Evolutionary conservation across 805 yeast species (phyloP).

Genomic region (Blastobotrys attinorum): DNA sequence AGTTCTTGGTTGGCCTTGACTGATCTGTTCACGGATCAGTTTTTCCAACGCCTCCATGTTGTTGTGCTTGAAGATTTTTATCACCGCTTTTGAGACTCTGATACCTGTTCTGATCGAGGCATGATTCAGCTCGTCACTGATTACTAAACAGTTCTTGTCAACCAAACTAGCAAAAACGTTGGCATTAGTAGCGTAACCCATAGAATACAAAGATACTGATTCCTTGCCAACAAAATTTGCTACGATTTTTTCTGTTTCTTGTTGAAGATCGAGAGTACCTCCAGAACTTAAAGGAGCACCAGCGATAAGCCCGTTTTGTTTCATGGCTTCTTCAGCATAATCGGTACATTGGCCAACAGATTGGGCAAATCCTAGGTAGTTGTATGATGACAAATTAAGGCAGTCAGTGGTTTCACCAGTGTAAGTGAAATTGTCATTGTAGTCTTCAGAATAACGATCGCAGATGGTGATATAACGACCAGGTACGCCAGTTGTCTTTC

Average conservation of each 20-base stretch:
- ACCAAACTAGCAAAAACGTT: slow-evolving; percentile 74
- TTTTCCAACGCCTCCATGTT: slow-evolving; percentile 76
- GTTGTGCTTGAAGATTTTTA: slow-evolving; percentile 86
- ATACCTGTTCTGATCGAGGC: slow-evolving; percentile 94
- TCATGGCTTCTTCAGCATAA: slow-evolving; percentile 52
- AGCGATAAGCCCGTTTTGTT: slow-evolving; percentile 66
- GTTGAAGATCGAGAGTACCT: slow-evolving; percentile 73
- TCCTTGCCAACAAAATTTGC: slow-evolving; percentile 90
- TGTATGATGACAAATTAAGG: slow-evolving; percentile 81
- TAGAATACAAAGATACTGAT: slow-evolving; percentile 75
- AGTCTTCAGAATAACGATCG: slow-evolving; percentile 65
- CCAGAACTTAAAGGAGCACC: slow-evolving; percentile 68
- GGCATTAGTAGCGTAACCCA: slow-evolving; percentile 97
- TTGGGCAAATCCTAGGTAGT: slow-evolving; percentile 95
- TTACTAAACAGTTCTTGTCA: slow-evolving; percentile 81
- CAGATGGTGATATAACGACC: slow-evolving; percentile 83
- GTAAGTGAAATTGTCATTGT: slow-evolving; percentile 57
- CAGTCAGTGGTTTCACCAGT: slow-evolving; percentile 73
- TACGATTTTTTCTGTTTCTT: slow-evolving; percentile 62
- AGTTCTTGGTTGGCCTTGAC: slow-evolving; percentile 89
- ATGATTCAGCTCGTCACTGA: slow-evolving; percentile 91
- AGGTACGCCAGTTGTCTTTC: slow-evolving; percentile 97
- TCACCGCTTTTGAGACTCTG: slow-evolving; percentile 85
- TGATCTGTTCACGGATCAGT: slow-evolving; percentile 71
- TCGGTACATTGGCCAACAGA: slow-evolving; percentile 88